A percentile compares a stretch with the other conserved stretches of the same genome.
phyloP scores from a whole-genome alignment of 2,329 filamentous ascomycete species.

The Sporothrix euskadiensis region DNA sequence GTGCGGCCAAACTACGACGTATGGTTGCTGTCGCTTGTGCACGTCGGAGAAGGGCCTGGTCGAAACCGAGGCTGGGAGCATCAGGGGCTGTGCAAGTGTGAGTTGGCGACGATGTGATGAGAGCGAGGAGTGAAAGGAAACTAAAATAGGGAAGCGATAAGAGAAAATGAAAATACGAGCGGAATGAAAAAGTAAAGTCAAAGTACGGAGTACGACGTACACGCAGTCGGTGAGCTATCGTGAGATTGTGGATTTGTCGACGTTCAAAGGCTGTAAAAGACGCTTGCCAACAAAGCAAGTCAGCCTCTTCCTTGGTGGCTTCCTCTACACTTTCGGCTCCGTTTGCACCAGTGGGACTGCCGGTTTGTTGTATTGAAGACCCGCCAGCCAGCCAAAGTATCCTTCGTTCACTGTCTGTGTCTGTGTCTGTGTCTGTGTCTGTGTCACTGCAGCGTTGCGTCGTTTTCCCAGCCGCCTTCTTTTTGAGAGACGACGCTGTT shows the following conservation, averaged over 20 bases:
- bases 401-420: background rate
- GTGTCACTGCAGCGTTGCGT: background rate
- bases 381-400: background rate
- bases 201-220: background rate
- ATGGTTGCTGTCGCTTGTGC: constrained; percentile 11
- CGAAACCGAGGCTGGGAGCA: constrained; percentile 25
- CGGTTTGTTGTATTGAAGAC: background rate
- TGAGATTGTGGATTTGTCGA: background rate
- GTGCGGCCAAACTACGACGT: background rate
- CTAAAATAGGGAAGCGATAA: background rate
- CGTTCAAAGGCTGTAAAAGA: background rate
- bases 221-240: background rate
- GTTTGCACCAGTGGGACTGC: background rate
- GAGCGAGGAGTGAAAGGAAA: background rate
- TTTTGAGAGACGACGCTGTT: background rate
- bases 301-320: constrained; percentile 15
- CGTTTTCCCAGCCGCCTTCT: constrained; percentile 17
- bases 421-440: background rate
- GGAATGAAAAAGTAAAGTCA: background rate
- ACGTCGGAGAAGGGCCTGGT: constrained; percentile 24
- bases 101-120: constrained; percentile 11
- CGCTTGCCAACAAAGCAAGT: constrained; percentile 19
- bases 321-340: background rate
- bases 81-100: constrained; percentile 22
- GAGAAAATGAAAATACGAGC: background rate